phyloP scores from a whole-genome alignment of 2,329 filamentous ascomycete species.

The Lachnellula occidentalis region DNA sequence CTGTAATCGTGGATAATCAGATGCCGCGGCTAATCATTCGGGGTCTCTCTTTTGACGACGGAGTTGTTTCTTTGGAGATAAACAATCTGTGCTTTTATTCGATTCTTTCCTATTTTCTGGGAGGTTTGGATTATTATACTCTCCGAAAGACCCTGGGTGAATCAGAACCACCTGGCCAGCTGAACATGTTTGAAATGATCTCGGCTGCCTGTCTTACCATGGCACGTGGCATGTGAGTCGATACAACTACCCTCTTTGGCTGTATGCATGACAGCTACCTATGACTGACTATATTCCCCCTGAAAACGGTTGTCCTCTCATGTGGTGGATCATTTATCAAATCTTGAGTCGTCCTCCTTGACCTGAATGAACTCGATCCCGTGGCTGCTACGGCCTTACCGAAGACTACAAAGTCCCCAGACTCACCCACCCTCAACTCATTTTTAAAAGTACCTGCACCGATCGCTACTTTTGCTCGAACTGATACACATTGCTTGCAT shows the following conservation, averaged over 20 bases:
- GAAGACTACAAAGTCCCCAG: constrained; percentile 29
- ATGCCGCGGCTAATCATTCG: not conserved
- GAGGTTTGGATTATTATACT: not conserved
- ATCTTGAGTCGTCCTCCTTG: constrained; percentile 25
- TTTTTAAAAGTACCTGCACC: constrained; percentile 13
- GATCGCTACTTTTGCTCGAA: constrained; percentile 27
- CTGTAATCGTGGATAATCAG: not conserved
- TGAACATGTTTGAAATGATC: not conserved
- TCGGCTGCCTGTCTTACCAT: not conserved
- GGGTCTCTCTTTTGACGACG: not conserved
- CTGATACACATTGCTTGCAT: constrained; percentile 28
- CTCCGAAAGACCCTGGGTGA: not conserved
- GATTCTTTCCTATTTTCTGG: not conserved
- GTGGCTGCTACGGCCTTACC: constrained; percentile 10
- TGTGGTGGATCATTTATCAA: constrained; percentile 27
- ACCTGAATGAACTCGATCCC: constrained; percentile 16
- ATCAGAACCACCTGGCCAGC: not conserved
- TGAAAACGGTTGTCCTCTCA: constrained; percentile 24
- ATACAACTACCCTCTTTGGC: not conserved
- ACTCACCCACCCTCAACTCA: constrained; percentile 15
- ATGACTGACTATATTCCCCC: constrained; percentile 19
- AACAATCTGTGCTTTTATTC: not conserved
- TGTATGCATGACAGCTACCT: not conserved
- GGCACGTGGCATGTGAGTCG: constrained; percentile 13
- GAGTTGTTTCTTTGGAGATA: not conserved